Base-by-base conservation (phyloP, 108 stramenopile genomes). In the Pseudonitzschia multiseries region DNA sequence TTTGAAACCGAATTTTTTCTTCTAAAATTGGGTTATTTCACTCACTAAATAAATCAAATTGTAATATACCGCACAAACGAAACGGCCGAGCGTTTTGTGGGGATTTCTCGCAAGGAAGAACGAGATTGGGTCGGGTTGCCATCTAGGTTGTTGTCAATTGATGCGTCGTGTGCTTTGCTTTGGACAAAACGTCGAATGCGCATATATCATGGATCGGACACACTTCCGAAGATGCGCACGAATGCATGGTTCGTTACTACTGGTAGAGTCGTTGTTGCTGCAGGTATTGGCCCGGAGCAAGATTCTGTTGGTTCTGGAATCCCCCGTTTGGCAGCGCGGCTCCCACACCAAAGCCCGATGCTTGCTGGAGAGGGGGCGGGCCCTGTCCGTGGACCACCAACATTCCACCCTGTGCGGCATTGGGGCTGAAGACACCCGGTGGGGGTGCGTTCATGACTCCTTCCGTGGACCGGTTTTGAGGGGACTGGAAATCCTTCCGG, bases 371-470 rank as follows among this genome's bases (percentile, higher is more conserved):
- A 0, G 87, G 87, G 14, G 87, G 87, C 12, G 84, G 84, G 17
- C 84, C 84, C 54, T 83, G 75, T 26, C 87, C 87, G 63, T 80
- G 77, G 28, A 87, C 79, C 0, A 87, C 87, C 50, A 87, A 61
- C 15, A 76, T 76, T 27, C 87, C 87, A 18, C 76, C 81, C 9
- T 65, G 50, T 0, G 65, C 78, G 21, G 84, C 84, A 56, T 77
- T 74, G 4, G 83, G 73, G 42, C 68, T 18, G 51, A 83, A 87
- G 4, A 69, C 57, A 31, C 78, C 73, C 1, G 86, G 82, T 12
- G 83, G 80, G 2, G 87, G 82, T 6, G 76, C 54, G 15, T 72
- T 81, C 87, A 87, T 87, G 27, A 87, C 66, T 46, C 73, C 83
- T 10, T 80, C 71, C 43, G 65, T 20, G 0, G 72, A 68, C 29